Percentiles rank a stretch among this genome's conserved stretches.
Conservation (phyloP, 208 protist species). For the Crithidia thermophila region DNA sequence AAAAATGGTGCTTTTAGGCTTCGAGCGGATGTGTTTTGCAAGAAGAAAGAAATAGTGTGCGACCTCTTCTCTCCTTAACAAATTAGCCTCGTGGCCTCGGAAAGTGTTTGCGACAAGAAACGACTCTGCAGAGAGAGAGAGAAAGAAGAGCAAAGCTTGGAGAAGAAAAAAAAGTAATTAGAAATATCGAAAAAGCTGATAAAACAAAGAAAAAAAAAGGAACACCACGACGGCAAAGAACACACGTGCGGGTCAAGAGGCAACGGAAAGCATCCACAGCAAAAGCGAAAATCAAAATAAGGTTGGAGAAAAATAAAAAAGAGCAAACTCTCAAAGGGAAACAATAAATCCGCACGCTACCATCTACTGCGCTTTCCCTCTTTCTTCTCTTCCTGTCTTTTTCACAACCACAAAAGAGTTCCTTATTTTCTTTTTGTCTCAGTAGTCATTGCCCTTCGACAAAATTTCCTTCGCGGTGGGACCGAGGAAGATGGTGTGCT, state of each 20-base stretch:
- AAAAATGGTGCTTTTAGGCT: neutral
- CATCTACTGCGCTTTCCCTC: conserved; percentile 9
- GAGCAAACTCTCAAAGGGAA: no score
- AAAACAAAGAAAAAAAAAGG: conserved; percentile 16
- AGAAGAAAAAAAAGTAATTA: conserved; percentile 20
- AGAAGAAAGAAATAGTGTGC: neutral
- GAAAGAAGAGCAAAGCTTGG: neutral
- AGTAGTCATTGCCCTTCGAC: conserved; percentile 97
- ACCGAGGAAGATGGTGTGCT: conserved; percentile 96
- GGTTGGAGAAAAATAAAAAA: conserved; percentile 24
- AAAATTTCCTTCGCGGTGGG: conserved; percentile 97
- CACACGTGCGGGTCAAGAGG: no score
- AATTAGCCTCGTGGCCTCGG: no score
- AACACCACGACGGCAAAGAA: no score
- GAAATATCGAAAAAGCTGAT: conserved; percentile 7
- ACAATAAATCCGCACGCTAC: no score
- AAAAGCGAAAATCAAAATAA: no score
- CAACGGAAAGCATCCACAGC: neutral
- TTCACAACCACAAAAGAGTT: neutral
- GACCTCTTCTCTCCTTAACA: no score
- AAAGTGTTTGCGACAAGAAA: neutral
- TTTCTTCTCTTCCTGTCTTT: conserved; percentile 15
- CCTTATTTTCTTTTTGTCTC: conserved; percentile 11
- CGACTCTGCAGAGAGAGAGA: conserved; percentile 4
- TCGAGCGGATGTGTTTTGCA: neutral